A percentile compares a stretch with the other conserved stretches of the same genome.
These are phyloP conservation scores for Trametes villosa DNA, from an alignment of 768 basidiomycete species.

Conservation along the genomic window DNA sequence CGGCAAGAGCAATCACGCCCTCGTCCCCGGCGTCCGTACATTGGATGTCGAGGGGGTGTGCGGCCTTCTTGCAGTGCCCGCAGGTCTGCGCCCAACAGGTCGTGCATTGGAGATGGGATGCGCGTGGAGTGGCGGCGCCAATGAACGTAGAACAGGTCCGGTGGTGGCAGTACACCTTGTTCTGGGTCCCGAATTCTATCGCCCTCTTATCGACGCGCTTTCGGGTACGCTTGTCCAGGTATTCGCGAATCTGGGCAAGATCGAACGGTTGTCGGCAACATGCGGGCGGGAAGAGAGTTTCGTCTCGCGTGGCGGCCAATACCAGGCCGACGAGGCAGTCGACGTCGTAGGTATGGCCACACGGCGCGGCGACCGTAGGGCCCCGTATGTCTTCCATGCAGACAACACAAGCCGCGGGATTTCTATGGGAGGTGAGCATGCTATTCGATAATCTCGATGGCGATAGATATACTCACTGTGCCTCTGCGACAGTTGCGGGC, in stretches of 20 bases:
- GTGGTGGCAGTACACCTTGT: conserved; percentile 56
- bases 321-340: conserved; percentile 32
- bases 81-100: conserved; percentile 49
- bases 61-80: conserved; percentile 50
- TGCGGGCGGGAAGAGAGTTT: conserved; percentile 36
- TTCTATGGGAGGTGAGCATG: no score
- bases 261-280: conserved; percentile 34
- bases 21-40: conserved; percentile 47
- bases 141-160: conserved; percentile 58
- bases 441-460: no score
- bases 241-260: conserved; percentile 17
- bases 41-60: conserved; percentile 41
- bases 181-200: conserved; percentile 49
- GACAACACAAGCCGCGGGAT: conserved; percentile 20
- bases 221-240: conserved; percentile 20
- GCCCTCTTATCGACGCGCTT: conserved; percentile 45
- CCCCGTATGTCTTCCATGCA: conserved; percentile 23
- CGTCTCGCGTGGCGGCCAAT: conserved; percentile 31
- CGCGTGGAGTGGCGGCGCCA: conserved; percentile 39
- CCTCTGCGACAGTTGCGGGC: no score
- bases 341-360: conserved; percentile 32
- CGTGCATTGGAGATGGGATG: conserved; percentile 39
- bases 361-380: conserved; percentile 22
- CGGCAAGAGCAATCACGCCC: conserved; percentile 49
- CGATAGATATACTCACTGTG: background rate